These are phyloP conservation scores for Arthroderma sp. DNA, from an alignment of 2,329 filamentous ascomycete species.

Conservation along the genomic window DNA sequence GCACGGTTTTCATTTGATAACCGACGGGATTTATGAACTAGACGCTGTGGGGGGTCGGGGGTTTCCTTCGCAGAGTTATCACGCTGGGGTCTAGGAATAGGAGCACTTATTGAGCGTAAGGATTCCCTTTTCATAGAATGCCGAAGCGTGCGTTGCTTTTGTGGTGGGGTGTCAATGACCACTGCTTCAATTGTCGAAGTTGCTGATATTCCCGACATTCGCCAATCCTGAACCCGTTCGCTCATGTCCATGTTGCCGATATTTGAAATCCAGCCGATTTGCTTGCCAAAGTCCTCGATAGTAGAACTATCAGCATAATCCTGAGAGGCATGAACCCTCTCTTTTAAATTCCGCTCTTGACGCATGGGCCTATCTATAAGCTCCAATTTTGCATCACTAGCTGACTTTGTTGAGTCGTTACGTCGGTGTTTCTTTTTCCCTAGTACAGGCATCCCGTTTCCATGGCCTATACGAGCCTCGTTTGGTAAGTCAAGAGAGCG, in stretches of 20 bases:
- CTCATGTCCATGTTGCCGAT: constrained; percentile 17
- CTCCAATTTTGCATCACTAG: no score
- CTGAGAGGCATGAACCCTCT: not conserved
- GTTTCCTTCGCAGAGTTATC: constrained; percentile 32
- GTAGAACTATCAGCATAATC: constrained; percentile 16
- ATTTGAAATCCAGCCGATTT: constrained; percentile 37
- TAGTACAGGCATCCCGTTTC: not conserved
- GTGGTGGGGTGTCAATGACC: constrained; percentile 39
- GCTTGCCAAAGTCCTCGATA: constrained; percentile 35
- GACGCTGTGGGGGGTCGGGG: constrained; percentile 31
- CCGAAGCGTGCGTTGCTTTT: constrained; percentile 34
- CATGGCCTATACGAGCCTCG: not conserved
- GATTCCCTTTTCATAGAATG: constrained; percentile 42
- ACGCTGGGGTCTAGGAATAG: constrained; percentile 31
- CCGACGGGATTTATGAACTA: constrained; percentile 38
- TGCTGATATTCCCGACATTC: constrained; percentile 39
- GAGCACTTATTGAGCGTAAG: constrained; percentile 35
- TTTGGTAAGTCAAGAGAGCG: not conserved
- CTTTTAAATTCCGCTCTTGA: not conserved
- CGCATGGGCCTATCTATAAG: no score
- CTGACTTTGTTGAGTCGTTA: not conserved
- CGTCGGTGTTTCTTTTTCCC: not conserved
- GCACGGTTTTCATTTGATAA: constrained; percentile 35
- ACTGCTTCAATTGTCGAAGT: constrained; percentile 44
- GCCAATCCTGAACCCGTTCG: constrained; percentile 20